phyloP scores from a whole-genome alignment of 192 early-diverging fungal genomes.

The Backusella psychrophila region DNA sequence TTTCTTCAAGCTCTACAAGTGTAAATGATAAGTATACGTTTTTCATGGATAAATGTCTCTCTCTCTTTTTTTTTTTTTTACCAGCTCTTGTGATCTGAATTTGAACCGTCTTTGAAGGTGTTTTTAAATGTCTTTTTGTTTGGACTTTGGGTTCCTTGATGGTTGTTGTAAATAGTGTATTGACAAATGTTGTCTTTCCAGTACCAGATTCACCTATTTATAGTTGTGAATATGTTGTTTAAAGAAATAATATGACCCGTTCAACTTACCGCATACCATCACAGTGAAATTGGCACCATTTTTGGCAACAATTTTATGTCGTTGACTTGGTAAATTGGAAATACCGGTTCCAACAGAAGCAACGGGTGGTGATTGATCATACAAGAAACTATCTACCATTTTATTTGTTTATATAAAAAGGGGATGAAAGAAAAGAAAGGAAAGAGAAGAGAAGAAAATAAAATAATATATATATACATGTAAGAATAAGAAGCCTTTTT shows the following conservation, averaged over 20 bases:
- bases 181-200: slow-evolving; percentile 96
- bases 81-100: slow-evolving; percentile 98
- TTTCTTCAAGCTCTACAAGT: slow-evolving; percentile 86
- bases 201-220: slow-evolving; percentile 85
- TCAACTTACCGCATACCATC: slow-evolving; percentile 88
- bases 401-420: not conserved
- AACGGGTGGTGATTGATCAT: slow-evolving; percentile 8
- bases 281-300: slow-evolving; percentile 92
- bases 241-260: not conserved
- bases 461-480: not conserved
- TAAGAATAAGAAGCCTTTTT: no score
- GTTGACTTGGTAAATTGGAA: slow-evolving; percentile 89
- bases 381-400: not conserved
- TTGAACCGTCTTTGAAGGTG: slow-evolving; percentile 92
- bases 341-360: slow-evolving; percentile 65
- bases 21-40: not conserved
- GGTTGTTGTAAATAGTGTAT: slow-evolving; percentile 91
- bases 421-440: not conserved
- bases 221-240: not conserved
- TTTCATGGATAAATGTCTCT: no score
- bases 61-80: no score
- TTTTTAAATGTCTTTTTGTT: slow-evolving; percentile 77
- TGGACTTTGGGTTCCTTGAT: slow-evolving; percentile 38
- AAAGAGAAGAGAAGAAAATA: not conserved
- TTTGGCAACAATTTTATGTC: slow-evolving; percentile 89